phyloP scores from a whole-genome alignment of 257 asterid species.

The Ajuga chamaepitys region DNA sequence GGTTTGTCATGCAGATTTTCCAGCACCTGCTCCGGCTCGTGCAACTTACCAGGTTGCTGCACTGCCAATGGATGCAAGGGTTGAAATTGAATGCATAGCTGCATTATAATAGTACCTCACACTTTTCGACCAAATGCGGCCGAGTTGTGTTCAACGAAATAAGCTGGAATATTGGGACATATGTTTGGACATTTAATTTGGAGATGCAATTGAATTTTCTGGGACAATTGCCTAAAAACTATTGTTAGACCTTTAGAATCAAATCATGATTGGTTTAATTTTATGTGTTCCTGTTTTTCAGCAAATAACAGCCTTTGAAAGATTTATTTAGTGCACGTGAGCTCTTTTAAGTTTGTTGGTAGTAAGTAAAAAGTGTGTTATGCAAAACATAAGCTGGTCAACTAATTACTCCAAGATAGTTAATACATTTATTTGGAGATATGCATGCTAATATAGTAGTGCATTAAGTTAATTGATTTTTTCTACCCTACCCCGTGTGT shows the following conservation, averaged over 20 bases:
- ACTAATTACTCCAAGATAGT: no score
- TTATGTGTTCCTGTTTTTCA: not conserved
- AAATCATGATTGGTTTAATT: not conserved
- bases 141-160: not conserved
- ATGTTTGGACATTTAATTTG: not conserved
- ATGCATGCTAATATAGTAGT: no score
- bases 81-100: conserved; percentile 90
- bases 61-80: conserved; percentile 73
- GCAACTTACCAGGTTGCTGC: conserved; percentile 94
- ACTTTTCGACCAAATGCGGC: not conserved
- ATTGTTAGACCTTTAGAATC: not conserved
- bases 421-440: no score
- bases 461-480: no score
- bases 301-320: not conserved
- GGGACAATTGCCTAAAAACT: not conserved
- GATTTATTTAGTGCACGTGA: no score
- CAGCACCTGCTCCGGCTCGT: conserved; percentile 87
- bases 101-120: conserved; percentile 19
- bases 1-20: conserved; percentile 53
- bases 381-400: not conserved
- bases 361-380: not conserved
- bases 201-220: not conserved
- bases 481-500: no score
- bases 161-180: conserved; percentile 6
- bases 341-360: no score